A percentile compares a stretch with the other conserved stretches of the same genome.
Evolutionary conservation across 495 filamentous ascomycete genomes (phyloP).

Genomic region (Podospora australis): DNA sequence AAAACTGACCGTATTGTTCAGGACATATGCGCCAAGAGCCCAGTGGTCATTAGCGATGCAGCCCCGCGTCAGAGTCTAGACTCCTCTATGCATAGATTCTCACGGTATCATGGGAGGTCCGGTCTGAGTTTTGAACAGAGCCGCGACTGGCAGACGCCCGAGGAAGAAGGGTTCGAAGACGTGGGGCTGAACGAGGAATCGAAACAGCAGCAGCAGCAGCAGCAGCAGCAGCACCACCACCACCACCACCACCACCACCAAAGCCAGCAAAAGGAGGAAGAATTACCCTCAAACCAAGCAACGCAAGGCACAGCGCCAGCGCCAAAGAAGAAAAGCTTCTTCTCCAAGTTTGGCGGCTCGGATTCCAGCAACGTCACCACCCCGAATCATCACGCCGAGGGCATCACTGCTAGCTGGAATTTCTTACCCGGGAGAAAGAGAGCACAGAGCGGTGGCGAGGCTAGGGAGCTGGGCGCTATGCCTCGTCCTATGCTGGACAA

Average conservation of each 20-base stretch:
- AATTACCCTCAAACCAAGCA: too few species aligned
- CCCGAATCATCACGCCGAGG: conserved; percentile 23
- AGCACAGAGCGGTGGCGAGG: conserved; percentile 64
- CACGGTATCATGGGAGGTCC: conserved; percentile 43
- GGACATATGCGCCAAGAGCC: conserved; percentile 91
- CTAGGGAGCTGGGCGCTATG: conserved; percentile 61
- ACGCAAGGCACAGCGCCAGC: conserved; percentile 4
- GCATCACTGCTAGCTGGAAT: conserved; percentile 39
- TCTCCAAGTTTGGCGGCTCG: conserved; percentile 79
- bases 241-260: too few species aligned
- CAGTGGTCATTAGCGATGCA: conserved; percentile 53
- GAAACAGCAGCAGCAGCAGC: conserved; percentile 33
- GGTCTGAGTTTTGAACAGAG: conserved; percentile 35
- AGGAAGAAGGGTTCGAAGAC: conserved; percentile 84
- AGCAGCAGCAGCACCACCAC: conserved; percentile 46
- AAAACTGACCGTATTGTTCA: conserved; percentile 28
- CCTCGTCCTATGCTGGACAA: conserved; percentile 22
- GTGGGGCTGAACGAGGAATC: conserved; percentile 71
- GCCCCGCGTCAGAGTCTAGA: conserved; percentile 74
- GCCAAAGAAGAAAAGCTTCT: conserved; percentile 75
- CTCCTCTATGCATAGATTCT: conserved; percentile 49
- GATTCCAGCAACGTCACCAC: conserved; percentile 20
- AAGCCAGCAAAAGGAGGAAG: too few species aligned
- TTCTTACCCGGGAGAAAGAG: conserved; percentile 71
- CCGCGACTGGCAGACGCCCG: conserved; percentile 39